These are phyloP conservation scores for Ophiosphaerella narmari DNA, from an alignment of 2,329 filamentous ascomycete genomes.

Conservation along the genomic window DNA sequence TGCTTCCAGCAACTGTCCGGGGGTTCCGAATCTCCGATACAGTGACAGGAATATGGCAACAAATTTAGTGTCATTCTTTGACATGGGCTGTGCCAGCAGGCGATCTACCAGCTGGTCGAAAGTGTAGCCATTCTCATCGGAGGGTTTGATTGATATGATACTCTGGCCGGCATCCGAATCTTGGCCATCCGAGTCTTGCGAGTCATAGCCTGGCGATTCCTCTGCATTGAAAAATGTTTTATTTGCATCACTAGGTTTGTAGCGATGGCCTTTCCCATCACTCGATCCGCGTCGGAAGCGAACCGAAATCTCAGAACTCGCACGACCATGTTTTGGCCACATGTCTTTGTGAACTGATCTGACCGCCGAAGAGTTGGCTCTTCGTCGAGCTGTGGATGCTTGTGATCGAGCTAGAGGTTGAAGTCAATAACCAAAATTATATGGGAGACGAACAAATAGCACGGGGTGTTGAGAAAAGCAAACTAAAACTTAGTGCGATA, in stretches of 20 bases:
- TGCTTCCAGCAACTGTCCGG: constrained; percentile 74
- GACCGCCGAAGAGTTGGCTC: constrained; percentile 53
- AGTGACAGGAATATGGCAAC: constrained; percentile 86
- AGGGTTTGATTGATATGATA: constrained; percentile 42
- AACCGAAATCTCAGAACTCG: constrained; percentile 53
- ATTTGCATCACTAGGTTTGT: constrained; percentile 51
- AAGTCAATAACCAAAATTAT: constrained; percentile 17
- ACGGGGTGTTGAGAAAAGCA: not conserved
- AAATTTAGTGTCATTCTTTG: constrained; percentile 88
- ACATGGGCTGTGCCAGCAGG: constrained; percentile 80
- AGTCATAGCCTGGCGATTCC: constrained; percentile 71
- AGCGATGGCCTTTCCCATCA: constrained; percentile 40
- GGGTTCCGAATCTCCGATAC: constrained; percentile 91
- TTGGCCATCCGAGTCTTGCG: constrained; percentile 68
- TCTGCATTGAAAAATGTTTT: constrained; percentile 69
- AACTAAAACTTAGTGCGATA: constrained; percentile 8
- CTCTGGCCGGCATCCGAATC: constrained; percentile 63
- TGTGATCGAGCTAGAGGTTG: constrained; percentile 33
- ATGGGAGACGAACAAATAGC: not conserved
- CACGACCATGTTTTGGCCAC: constrained; percentile 51
- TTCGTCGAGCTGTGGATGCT: constrained; percentile 45
- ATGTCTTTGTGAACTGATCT: constrained; percentile 46
- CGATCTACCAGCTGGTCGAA: constrained; percentile 72
- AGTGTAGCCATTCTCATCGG: constrained; percentile 64
- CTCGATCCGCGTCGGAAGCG: constrained; percentile 36